Base-by-base conservation (phyloP, 768 basidiomycete species). In the Termitomyces sp. region DNA sequence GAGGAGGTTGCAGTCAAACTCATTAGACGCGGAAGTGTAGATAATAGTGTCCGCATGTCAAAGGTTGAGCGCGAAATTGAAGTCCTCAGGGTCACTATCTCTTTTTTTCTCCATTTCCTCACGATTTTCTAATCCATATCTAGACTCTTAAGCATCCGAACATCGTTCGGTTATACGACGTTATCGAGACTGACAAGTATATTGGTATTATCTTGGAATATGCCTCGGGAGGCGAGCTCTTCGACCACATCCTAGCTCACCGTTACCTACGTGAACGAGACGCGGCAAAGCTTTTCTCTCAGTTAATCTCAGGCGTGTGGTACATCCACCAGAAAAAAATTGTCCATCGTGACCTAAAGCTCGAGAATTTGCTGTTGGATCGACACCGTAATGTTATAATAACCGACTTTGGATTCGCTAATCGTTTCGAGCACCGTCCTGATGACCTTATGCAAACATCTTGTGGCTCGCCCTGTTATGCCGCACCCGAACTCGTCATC, bases 281-380 rank as follows among this genome's bases (percentile, higher is more conserved):
- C 66, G 97, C 97, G 1, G 86, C 91, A 61, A 94, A 90, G 69
- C 87, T 99, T 40, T 99, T 99, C 69, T 92, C 93, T 17, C 97
- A 99, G 72, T 90, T 99, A 70, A 88, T 99, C 64, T 97, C 94
- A 23, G 97, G 96, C 59, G 97, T 99, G 32, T 93, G 92, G 86
- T 99, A 99, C 74, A 93, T 98, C 56, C 97, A 98, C 74, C 86
- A 93, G 73, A 98, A 98, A 81, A 95, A 97, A 77, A 98, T 99
- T 59, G 96, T 98, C 47, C 97, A 99, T 71, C 92, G 97, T 57
- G 96, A 99, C 74, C 88, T 99, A 72, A 99, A 99, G 75, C 87
- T 99, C 61, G 96, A 98, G 76, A 99, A 98, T 68, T 79, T 99
- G 3, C 86, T 99, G 41, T 86, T 99, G 56, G 97, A 99, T 76